Base-by-base conservation (phyloP, 1,284 basidiomycete species). In the Caloboletus firmus region DNA sequence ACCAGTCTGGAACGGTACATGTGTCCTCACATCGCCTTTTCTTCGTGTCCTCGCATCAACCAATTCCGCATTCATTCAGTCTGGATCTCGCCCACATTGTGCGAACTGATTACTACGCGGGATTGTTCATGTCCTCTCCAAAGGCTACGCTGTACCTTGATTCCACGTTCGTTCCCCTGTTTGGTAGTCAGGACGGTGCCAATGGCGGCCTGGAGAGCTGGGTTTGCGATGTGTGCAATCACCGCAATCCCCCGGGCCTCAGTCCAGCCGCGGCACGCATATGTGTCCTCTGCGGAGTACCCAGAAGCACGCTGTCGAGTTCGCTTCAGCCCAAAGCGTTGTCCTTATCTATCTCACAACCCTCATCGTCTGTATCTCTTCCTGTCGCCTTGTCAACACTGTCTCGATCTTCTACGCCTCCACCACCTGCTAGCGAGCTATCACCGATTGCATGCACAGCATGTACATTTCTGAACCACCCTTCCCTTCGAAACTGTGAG, bases 381-480 rank as follows among this genome's bases (percentile, higher is more conserved):
- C 65, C 67, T 10, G 60, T 67, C 4, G 59, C 73, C 30, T 59
- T 45, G 60, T 62, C 52, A 44, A 61, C 57, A 4, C 50, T 61
- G 24, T 40, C 61, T 15, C 48, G 52, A 44, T 56, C 59, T 17
- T 48, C 45, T 5, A 61, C 70, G 7, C 66, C 62, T n/a, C 45
- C 59, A 45, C 58, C 55, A 5, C 56, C 48, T 13, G 57, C 52
- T 26, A 52, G 44, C 45, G 57, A 54, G 40, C 24, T 31, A 20
- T 34, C 43, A 4, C 43, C 53, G 40, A 75, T 89, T 34, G 73
- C 89, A 12, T 99, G 96, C 72, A 80, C 87, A 1, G 85, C 86
- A 1, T 99, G 96, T 66, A 98, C 96, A 1, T 99, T 96, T 66
- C 76, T 95, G 30, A 99, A 99, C 70, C 87, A 92, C 60, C 84